Base-by-base conservation (phyloP, 768 basidiomycete genomes). In the Lactarius sanguifluus region DNA sequence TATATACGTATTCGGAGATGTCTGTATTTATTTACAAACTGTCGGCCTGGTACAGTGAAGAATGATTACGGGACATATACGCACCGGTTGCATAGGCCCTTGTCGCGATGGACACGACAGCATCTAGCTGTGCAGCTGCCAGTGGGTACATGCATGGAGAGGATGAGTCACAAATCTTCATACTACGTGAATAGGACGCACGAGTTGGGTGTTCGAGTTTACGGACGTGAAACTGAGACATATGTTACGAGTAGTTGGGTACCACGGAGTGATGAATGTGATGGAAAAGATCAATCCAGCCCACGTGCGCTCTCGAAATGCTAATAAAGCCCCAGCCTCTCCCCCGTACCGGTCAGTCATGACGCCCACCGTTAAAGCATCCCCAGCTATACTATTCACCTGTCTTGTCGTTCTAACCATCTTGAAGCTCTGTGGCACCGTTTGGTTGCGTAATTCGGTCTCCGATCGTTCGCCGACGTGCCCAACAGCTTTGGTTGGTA, bases 11-110 rank as follows among this genome's bases (percentile, higher is more conserved):
- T 40, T 58, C 57, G 57, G 57, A 10, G 23, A 58, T 40, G 38
- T 58, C 57, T 58, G 32, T 9, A 36, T 40, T n/a, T 36, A 34
- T 30, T 18, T 56, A 23, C n/a, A 12, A 23, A 28, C 20, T 28
- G 34, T 32, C 12, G 20, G 13, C 3, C 15, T 18, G 6, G 6
- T n/a, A n/a, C 34, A 25, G 38, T 52, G 45, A 52, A 15, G 38
- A 36, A 15, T 18, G 50, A 32, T 16, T 23, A 23, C 5, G 34
- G 13, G 32, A 12, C 2, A 25, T 36, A 34, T 34, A 32, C 32
- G 36, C 32, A 62, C 62, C 62, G 3, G 32, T 34, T 5, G 32
- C 62, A 40, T 62, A 62, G n/a, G 62, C 62, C 32, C 36, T n/a
- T 36, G 36, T 34, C 32, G 13, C 23, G 13, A 58, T 13, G 23